A percentile compares a stretch with the other conserved stretches of the same genome.
These are phyloP conservation scores for Epichloe sp. DNA, from an alignment of 2,329 filamentous ascomycete species.

Conservation along the genomic window DNA sequence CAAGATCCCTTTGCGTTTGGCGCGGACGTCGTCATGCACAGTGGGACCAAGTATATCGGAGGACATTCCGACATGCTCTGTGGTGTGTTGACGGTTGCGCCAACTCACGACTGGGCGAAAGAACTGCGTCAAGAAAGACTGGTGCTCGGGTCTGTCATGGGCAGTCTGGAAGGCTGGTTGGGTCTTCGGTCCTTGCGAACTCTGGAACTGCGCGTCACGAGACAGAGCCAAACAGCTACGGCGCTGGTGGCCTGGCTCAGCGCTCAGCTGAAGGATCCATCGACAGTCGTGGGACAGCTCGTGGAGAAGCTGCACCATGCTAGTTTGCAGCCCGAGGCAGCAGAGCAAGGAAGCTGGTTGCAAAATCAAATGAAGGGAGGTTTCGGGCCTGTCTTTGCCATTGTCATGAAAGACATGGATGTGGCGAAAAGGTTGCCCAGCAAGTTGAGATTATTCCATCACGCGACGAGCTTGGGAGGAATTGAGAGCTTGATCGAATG, in stretches of 20 bases:
- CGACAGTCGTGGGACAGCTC: constrained; percentile 32
- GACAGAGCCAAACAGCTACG: constrained; percentile 61
- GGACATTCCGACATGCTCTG: constrained; percentile 91
- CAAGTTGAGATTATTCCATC: constrained; percentile 73
- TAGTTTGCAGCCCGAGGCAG: constrained; percentile 55
- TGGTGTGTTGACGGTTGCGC: constrained; percentile 61
- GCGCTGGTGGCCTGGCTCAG: constrained; percentile 61
- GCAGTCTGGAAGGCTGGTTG: constrained; percentile 83
- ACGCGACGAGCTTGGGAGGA: constrained; percentile 86
- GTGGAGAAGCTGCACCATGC: constrained; percentile 61
- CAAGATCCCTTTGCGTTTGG: constrained; percentile 74
- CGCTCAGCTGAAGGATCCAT: constrained; percentile 26
- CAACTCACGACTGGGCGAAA: constrained; percentile 41
- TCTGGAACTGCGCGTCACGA: constrained; percentile 65
- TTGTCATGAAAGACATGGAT: constrained; percentile 48
- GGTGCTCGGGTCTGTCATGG: constrained; percentile 74
- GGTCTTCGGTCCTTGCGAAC: constrained; percentile 78
- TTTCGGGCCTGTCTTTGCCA: constrained; percentile 76
- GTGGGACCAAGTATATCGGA: constrained; percentile 90
- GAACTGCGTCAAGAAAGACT: constrained; percentile 55
- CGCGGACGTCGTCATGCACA: constrained; percentile 82
- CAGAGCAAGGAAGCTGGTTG: constrained; percentile 55
- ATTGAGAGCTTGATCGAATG: constrained; percentile 96
- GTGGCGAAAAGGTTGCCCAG: constrained; percentile 60
- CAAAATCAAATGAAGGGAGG: constrained; percentile 80